Evolutionary conservation across 495 filamentous ascomycete genomes (phyloP).

Genomic region (Trichoderma parareesei): DNA sequence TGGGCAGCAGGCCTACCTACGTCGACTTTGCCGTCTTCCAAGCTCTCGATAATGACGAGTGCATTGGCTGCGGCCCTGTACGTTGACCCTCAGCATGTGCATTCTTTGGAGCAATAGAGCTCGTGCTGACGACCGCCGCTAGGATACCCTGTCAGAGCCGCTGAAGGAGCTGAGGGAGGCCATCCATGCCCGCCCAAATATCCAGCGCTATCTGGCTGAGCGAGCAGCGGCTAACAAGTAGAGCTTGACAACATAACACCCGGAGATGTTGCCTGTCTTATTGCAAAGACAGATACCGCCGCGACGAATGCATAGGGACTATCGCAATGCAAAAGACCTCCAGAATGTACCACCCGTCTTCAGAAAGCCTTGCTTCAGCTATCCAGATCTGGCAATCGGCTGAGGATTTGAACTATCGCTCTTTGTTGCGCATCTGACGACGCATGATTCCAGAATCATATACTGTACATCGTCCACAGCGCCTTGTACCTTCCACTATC

Average conservation of each 20-base stretch:
- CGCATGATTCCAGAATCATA: too few relatives aligned
- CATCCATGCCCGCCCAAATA: background rate
- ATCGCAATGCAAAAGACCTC: too few relatives aligned
- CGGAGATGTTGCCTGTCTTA: background rate
- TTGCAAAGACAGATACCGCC: background rate
- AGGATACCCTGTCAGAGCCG: background rate
- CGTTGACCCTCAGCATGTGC: background rate
- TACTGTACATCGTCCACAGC: too few relatives aligned
- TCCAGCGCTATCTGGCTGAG: background rate
- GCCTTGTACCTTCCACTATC: too few relatives aligned
- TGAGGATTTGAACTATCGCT: too few relatives aligned
- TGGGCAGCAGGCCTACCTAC: background rate
- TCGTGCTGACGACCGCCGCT: background rate
- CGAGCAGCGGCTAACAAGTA: background rate
- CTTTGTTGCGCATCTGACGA: too few relatives aligned
- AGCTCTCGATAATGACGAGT: background rate
- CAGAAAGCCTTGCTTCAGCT: too few relatives aligned
- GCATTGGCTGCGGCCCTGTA: background rate
- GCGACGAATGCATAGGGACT: too few relatives aligned
- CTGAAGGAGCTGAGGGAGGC: background rate
- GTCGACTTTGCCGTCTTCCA: conserved; percentile 6
- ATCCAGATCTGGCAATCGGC: too few relatives aligned
- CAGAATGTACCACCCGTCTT: too few relatives aligned
- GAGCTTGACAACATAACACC: background rate
- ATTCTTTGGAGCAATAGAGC: background rate